A percentile compares a stretch with the other conserved stretches of the same genome.
phyloP scores from a whole-genome alignment of 257 asterid species.

The Scutellaria galericulata region DNA sequence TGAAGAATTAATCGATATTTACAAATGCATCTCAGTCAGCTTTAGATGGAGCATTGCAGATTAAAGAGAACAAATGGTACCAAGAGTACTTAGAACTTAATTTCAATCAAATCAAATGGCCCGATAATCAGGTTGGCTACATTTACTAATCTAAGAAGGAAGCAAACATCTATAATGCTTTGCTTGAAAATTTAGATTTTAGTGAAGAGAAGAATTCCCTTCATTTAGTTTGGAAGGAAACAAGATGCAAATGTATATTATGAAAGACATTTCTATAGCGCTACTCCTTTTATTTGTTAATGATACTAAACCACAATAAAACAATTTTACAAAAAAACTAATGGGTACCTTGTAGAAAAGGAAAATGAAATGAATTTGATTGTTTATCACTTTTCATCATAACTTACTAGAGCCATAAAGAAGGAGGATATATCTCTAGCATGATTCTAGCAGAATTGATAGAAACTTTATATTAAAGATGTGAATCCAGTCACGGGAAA shows the following conservation, averaged over 20 bases:
- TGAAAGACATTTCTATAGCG: not conserved
- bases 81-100: constrained; percentile 4
- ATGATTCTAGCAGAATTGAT: not conserved
- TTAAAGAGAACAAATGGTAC: constrained; percentile 3
- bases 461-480: too few species aligned
- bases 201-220: not conserved
- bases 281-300: not conserved
- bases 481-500: not conserved
- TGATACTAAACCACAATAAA: constrained; percentile 12
- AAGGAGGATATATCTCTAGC: constrained; percentile 13
- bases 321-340: not conserved
- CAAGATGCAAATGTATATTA: constrained; percentile 3
- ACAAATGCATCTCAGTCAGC: constrained; percentile 33
- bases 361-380: not conserved
- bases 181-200: not conserved
- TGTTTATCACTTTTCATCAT: not conserved
- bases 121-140: not conserved
- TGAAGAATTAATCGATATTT: constrained; percentile 14
- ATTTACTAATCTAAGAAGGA: not conserved
- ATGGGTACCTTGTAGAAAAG: constrained; percentile 5
- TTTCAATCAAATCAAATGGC: constrained; percentile 22
- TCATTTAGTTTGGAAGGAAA: constrained; percentile 15
- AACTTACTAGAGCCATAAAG: constrained; percentile 5
- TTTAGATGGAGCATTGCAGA: not conserved
- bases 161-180: constrained; percentile 7